A percentile compares a stretch with the other conserved stretches of the same genome.
Conservation (phyloP, 192 early-diverging fungal genomes). For the Spizellomyces punctatus region DNA sequence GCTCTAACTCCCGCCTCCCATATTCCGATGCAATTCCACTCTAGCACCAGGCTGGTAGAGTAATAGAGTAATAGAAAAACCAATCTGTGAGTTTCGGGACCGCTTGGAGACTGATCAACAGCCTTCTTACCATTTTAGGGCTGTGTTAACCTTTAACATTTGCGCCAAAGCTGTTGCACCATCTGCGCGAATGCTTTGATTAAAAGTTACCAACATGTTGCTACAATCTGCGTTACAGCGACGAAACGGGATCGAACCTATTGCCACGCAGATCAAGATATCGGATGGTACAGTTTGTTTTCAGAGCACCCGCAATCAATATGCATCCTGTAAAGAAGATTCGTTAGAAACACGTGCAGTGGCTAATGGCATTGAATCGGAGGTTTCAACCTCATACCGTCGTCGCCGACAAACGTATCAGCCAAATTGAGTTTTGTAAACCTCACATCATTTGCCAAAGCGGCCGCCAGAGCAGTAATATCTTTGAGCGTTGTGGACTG, state of each 20-base stretch:
- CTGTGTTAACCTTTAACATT: conserved; percentile 58
- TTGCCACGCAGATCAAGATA: conserved; percentile 57
- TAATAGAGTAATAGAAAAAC: neutral
- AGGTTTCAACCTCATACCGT: conserved; percentile 32
- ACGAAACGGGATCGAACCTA: conserved; percentile 13
- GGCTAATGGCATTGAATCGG: neutral
- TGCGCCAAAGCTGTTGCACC: conserved; percentile 59
- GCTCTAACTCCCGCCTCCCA: conserved; percentile 58
- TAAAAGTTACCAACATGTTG: neutral
- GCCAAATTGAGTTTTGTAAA: conserved; percentile 44
- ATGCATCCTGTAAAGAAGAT: conserved; percentile 45
- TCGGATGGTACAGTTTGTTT: conserved; percentile 49
- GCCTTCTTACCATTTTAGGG: conserved; percentile 36
- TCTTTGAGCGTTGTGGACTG: conserved; percentile 41
- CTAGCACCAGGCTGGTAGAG: conserved; percentile 44
- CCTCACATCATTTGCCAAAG: conserved; percentile 37
- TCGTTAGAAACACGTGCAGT: neutral
- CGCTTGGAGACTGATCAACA: neutral
- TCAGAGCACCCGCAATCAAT: conserved; percentile 51
- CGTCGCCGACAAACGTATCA: conserved; percentile 61
- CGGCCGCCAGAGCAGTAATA: conserved; percentile 43
- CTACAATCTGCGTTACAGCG: no score
- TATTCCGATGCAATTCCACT: conserved; percentile 68
- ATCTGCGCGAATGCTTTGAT: conserved; percentile 48
- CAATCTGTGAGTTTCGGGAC: conserved; percentile 2